Evolutionary conservation across 148 eudicot genomes (phyloP), one percentile per base, ranked within the genome.

Genomic region (Vaccinium macrocarpon): DNA sequence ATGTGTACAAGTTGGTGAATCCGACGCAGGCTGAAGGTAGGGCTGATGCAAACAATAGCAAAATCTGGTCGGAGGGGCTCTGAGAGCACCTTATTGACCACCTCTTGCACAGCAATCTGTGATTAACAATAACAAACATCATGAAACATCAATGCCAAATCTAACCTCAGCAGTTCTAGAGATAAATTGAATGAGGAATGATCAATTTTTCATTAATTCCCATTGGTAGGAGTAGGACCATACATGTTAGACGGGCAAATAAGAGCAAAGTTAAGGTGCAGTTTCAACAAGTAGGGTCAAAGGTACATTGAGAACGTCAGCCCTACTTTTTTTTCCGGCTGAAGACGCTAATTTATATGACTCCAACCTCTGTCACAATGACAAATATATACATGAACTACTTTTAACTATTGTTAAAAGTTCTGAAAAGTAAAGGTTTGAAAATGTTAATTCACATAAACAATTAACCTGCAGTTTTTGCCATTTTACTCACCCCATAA

Each of bases 31-130:
- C 66, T 23, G 87, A 90, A 84, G 0, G 49, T 50, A 14, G 88
- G 88, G 52, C 90, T 81, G 86, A 93, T 81, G 57, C 91, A 88
- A 48, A 90, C 91, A 71, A 97, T 90, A 1, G 92, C 98, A 25
- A 97, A 97, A 86, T 93, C 92, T 1, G 98, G 98, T 29, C 93
- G 89, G 87, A 97, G 90, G 23, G 99, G 99, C 62, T 84, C 89
- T 0, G 93, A 86, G n/a, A 95, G 89, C 83, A 94, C 96, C 91
- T 94, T 95, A 56, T 83, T 87, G 46, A 93, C 73, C 68, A 94
- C 98, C 87, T 93, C 98, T 18, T 89, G 74, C 79, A 95, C 92
- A 21, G 98, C 98, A 70, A 76, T 91, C 99, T 97, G 81, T 38
- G 81, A 86, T 51, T 76, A 70, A 49, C 77, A 82, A 84, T 15